A percentile compares a stretch with the other conserved stretches of the same genome.
Conservation (phyloP, 2,329 filamentous ascomycete species). For the Xylaria sp. region DNA sequence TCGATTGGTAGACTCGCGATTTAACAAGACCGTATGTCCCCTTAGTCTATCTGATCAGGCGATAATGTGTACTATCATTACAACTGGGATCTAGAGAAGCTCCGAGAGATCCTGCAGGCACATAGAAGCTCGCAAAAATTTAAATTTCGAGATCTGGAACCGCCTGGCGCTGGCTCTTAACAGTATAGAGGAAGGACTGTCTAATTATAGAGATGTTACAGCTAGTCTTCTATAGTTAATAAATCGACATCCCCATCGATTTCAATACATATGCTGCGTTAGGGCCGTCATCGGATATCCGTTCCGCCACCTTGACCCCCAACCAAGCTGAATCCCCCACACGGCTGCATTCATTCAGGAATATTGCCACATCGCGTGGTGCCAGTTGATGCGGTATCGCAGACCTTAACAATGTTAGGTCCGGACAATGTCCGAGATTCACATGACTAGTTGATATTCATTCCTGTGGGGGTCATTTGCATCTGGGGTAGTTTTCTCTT, state of each 20-base stretch:
- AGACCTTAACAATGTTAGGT: background rate
- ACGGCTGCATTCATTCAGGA: background rate
- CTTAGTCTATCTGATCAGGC: too few relatives aligned
- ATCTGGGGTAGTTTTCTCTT: background rate
- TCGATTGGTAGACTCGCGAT: too few relatives aligned
- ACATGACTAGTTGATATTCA: background rate
- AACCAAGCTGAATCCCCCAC: conserved; percentile 2
- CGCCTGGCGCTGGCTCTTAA: too few relatives aligned
- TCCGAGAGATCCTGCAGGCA: too few relatives aligned
- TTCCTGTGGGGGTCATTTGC: conserved; percentile 30
- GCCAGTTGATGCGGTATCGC: background rate
- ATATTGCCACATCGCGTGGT: conserved; percentile 3
- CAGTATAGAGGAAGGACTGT: background rate
- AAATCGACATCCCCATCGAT: background rate
- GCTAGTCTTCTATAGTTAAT: background rate
- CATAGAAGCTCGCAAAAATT: too few relatives aligned
- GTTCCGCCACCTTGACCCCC: background rate
- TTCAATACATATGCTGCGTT: conserved; percentile 41
- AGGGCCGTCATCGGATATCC: conserved; percentile 1
- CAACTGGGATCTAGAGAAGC: too few relatives aligned
- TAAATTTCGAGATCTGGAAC: too few relatives aligned
- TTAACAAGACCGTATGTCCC: too few relatives aligned
- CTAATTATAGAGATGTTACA: background rate
- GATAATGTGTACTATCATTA: too few relatives aligned
- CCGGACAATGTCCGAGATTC: background rate